Conservation (phyloP, 176 grass and related monocot species). For the Juncus inflexus region DNA sequence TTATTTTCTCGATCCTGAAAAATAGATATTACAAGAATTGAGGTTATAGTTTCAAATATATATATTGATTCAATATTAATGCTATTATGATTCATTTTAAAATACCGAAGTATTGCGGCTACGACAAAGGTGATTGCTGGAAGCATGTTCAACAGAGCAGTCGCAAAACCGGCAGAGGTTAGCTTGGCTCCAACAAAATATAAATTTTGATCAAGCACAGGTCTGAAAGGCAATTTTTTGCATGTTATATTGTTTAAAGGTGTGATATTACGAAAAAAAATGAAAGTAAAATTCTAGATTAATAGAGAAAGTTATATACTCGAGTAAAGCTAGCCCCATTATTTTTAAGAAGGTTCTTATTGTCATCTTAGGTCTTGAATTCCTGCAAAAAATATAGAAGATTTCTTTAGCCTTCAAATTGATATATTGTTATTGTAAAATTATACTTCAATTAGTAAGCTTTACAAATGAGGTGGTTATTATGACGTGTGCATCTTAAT, state of each 20-base stretch:
- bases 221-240: constrained; percentile 32
- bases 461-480: no score
- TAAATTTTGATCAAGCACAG: constrained; percentile 84
- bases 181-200: constrained; percentile 62
- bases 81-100: neutral
- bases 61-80: neutral
- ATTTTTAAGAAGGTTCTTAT: constrained; percentile 60
- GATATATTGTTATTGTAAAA: no score
- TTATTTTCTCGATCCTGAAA: constrained; percentile 68
- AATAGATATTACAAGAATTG: neutral
- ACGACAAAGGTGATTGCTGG: constrained; percentile 74
- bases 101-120: constrained; percentile 48
- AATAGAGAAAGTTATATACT: constrained; percentile 37
- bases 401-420: neutral
- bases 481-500: no score
- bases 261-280: neutral
- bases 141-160: constrained; percentile 74
- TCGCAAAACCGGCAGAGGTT: constrained; percentile 65
- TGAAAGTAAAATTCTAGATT: neutral
- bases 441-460: no score
- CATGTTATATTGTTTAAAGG: no score
- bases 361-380: constrained; percentile 56
- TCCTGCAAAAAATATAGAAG: constrained; percentile 29
- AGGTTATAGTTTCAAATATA: neutral
- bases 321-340: constrained; percentile 48